Evolutionary conservation across 495 filamentous ascomycete species (phyloP).

Genomic region (Collariella sp.): DNA sequence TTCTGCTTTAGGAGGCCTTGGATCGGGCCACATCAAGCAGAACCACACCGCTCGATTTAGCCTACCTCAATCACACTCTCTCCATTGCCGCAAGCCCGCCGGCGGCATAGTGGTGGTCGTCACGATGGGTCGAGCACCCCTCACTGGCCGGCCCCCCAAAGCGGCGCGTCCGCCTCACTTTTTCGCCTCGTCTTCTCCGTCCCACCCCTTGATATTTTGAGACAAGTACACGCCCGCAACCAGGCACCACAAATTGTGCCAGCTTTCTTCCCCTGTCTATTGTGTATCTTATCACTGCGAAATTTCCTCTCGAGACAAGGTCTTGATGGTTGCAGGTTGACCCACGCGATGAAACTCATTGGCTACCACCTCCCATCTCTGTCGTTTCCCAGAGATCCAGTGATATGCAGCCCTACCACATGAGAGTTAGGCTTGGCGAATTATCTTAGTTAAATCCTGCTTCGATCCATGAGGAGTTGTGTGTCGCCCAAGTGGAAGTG

Average conservation of each 20-base stretch:
- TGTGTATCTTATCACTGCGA: neutral
- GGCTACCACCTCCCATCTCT: neutral
- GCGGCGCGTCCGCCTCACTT: slow-evolving; percentile 25
- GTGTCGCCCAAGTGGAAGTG: neutral
- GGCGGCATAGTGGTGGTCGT: slow-evolving; percentile 14
- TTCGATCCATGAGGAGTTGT: neutral
- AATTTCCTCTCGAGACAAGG: too few species aligned
- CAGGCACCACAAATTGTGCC: neutral
- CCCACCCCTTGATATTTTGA: slow-evolving; percentile 7
- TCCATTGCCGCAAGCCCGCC: slow-evolving; percentile 11
- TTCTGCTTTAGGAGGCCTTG: slow-evolving; percentile 14
- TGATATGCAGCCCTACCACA: slow-evolving; percentile 24
- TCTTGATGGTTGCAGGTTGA: too few species aligned
- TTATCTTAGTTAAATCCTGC: neutral
- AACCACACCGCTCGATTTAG: slow-evolving; percentile 19
- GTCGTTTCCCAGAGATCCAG: neutral
- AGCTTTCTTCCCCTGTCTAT: neutral
- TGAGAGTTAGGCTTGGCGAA: neutral
- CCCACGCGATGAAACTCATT: neutral
- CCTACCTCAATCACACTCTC: slow-evolving; percentile 20
- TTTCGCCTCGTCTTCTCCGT: slow-evolving; percentile 13
- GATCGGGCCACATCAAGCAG: slow-evolving; percentile 13
- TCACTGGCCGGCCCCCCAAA: slow-evolving; percentile 14
- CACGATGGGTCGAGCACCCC: neutral
- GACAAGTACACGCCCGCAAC: neutral